Percentiles rank a stretch among this genome's conserved stretches.
phyloP scores from a whole-genome alignment of 495 filamentous ascomycete genomes.

The Penicillium crystallinum region DNA sequence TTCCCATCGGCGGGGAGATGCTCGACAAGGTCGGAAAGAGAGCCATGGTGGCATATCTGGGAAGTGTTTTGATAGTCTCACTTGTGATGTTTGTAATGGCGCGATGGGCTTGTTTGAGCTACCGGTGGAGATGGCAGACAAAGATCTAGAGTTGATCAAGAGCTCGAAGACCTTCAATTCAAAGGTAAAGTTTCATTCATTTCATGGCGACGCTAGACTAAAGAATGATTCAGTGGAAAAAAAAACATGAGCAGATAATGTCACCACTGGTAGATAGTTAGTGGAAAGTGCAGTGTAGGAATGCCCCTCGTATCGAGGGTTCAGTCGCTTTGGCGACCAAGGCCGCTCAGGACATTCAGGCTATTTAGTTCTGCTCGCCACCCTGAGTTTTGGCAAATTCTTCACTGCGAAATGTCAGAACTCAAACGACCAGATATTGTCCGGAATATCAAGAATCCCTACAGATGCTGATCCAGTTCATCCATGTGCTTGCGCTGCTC shows the following conservation, averaged over 20 bases:
- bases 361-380: conserved; percentile 65
- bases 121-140: conserved; percentile 41
- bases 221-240: not conserved
- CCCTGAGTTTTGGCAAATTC: conserved; percentile 62
- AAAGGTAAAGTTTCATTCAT: not conserved
- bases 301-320: too few species aligned
- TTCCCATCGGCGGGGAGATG: conserved; percentile 40
- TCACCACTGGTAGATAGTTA: too few species aligned
- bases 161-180: not conserved
- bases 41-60: conserved; percentile 35
- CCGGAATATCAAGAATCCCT: conserved; percentile 21
- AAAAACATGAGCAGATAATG: too few species aligned
- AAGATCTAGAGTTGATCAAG: conserved; percentile 23
- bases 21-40: conserved; percentile 33
- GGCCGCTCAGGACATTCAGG: not conserved
- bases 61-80: conserved; percentile 33
- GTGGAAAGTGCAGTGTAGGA: not conserved
- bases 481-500: conserved; percentile 71
- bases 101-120: conserved; percentile 46
- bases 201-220: not conserved
- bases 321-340: not conserved
- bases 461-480: conserved; percentile 77
- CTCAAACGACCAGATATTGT: not conserved
- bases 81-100: conserved; percentile 38
- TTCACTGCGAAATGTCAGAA: conserved; percentile 44